phyloP scores from a whole-genome alignment of 106 monocot genomes.

The Apostasia shenzhenica region DNA sequence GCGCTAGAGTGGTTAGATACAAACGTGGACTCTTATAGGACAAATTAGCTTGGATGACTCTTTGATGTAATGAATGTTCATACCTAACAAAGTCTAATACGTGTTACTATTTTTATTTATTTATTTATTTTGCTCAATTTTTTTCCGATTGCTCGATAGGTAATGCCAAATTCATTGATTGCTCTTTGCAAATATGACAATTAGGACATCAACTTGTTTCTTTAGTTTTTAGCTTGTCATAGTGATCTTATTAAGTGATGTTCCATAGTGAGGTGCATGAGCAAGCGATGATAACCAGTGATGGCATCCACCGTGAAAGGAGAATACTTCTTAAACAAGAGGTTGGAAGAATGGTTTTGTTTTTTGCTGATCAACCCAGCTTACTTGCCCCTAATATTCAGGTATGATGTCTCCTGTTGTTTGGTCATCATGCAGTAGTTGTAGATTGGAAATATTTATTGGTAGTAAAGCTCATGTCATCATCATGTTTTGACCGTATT shows the following conservation, averaged over 20 bases:
- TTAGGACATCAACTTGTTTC: no score
- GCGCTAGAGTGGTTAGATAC: no score
- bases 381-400: slow-evolving; percentile 97
- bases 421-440: not conserved
- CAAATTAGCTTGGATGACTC: no score
- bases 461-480: no score
- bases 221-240: not conserved
- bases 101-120: no score
- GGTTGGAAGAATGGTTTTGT: slow-evolving; percentile 90
- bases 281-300: slow-evolving; percentile 58
- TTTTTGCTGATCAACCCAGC: slow-evolving; percentile 98
- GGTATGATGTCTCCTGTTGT: slow-evolving; percentile 25
- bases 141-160: not conserved
- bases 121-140: not conserved
- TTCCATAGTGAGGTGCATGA: slow-evolving; percentile 85
- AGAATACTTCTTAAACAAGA: slow-evolving; percentile 97
- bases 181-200: no score
- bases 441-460: no score
- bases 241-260: slow-evolving; percentile 7
- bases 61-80: no score
- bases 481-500: no score
- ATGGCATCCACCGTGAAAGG: slow-evolving; percentile 82
- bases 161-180: slow-evolving; percentile 1
- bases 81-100: no score
- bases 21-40: no score